phyloP scores from a whole-genome alignment of 2,329 filamentous ascomycete genomes.

The Arthrobotrys sinensis region DNA sequence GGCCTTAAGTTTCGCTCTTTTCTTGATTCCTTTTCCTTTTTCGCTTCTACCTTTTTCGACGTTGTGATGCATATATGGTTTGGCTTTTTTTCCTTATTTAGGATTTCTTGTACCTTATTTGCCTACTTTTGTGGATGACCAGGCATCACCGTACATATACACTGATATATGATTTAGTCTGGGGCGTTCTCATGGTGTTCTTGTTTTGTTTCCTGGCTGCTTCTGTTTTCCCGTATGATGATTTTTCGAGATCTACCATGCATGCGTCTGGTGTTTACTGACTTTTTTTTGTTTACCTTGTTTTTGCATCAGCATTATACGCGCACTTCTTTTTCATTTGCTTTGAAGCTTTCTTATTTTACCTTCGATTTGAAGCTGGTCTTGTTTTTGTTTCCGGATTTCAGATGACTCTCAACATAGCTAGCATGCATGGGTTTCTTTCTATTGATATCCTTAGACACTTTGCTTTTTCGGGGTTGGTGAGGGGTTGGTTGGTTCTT shows the following conservation, averaged over 20 bases:
- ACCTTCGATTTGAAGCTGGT: constrained; percentile 20
- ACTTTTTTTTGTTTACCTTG: constrained; percentile 6
- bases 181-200: constrained; percentile 49
- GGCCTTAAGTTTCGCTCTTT: constrained; percentile 22
- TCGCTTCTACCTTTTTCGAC: background rate
- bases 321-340: constrained; percentile 1
- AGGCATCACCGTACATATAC: constrained; percentile 62
- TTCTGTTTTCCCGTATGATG: constrained; percentile 37
- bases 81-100: constrained; percentile 35
- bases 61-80: constrained; percentile 12
- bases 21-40: background rate
- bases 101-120: constrained; percentile 55
- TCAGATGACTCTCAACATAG: constrained; percentile 51
- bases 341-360: background rate
- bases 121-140: constrained; percentile 42
- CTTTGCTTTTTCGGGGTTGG: constrained; percentile 16
- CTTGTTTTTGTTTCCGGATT: constrained; percentile 9
- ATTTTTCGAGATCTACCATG: constrained; percentile 22
- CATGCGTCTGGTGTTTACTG: constrained; percentile 38
- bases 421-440: constrained; percentile 43
- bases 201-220: constrained; percentile 27
- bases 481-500: constrained; percentile 7
- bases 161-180: constrained; percentile 60
- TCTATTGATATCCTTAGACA: constrained; percentile 54
- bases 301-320: background rate